Conservation (phyloP, 1,284 basidiomycete species). For the Trametes sp. region DNA sequence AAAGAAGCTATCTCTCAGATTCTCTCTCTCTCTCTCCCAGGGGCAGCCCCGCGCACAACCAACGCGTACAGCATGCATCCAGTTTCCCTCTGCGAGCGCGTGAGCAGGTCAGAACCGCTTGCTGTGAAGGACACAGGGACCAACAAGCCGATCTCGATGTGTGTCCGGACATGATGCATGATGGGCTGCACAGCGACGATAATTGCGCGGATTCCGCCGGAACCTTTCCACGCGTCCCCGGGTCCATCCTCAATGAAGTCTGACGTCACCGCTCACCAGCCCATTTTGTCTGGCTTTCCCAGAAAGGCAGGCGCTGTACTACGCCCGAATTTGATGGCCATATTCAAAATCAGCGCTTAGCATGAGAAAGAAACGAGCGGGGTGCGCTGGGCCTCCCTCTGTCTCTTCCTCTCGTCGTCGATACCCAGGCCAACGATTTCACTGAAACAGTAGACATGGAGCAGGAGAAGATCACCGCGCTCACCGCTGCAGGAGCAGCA, state of each 20-base stretch:
- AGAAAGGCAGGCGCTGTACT: conserved; percentile 10
- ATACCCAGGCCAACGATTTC: background rate
- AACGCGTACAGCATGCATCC: background rate
- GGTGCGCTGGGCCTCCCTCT: background rate
- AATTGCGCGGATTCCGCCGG: background rate
- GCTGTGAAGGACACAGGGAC: background rate
- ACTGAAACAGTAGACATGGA: conserved; percentile 1
- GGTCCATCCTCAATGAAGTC: background rate
- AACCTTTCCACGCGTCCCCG: background rate
- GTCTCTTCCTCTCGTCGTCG: background rate
- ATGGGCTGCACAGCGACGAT: background rate
- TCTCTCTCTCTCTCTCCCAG: too few species aligned
- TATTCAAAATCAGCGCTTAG: conserved; percentile 34
- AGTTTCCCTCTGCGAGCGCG: too few species aligned
- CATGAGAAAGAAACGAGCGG: conserved; percentile 19
- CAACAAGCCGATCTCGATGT: background rate
- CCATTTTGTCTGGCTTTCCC: background rate
- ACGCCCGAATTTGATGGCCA: conserved; percentile 29
- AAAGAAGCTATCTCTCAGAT: too few species aligned
- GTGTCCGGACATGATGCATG: background rate
- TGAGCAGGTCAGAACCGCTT: too few species aligned
- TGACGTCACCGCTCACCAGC: background rate
- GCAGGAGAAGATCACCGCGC: background rate
- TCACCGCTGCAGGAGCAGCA: background rate
- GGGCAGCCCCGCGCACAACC: too few species aligned